phyloP scores from a whole-genome alignment of 75 land plant genomes.

The Cryptomeria japonica region DNA sequence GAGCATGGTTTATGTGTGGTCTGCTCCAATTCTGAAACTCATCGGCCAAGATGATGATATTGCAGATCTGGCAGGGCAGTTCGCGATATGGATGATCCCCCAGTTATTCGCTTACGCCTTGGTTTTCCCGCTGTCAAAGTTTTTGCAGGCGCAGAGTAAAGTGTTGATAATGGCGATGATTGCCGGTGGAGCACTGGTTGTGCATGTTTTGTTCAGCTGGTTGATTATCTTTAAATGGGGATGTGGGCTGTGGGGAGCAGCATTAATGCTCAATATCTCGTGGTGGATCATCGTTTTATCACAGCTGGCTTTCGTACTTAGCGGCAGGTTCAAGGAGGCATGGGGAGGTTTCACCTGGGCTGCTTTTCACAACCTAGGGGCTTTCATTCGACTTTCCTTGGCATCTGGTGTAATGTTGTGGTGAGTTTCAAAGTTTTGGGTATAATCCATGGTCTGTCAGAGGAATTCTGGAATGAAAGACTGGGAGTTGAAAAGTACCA shows the following conservation, averaged over 20 bases:
- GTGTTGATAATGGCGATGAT: slow-evolving; percentile 41
- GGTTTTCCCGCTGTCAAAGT: slow-evolving; percentile 36
- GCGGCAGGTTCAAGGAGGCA: not conserved
- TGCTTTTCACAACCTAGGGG: too few species aligned
- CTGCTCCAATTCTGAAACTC: slow-evolving; percentile 19
- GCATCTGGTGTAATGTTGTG: too few species aligned
- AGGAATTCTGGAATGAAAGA: too few species aligned
- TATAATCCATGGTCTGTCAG: too few species aligned
- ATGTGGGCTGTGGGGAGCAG: slow-evolving; percentile 46
- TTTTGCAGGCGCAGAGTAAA: slow-evolving; percentile 74
- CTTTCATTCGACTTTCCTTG: too few species aligned
- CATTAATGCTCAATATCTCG: slow-evolving; percentile 29
- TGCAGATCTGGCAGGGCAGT: slow-evolving; percentile 18
- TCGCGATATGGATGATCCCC: slow-evolving; percentile 10
- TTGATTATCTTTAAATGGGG: slow-evolving; percentile 31
- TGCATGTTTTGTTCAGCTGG: slow-evolving; percentile 52
- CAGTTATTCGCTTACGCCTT: slow-evolving; percentile 19
- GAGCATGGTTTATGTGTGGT: slow-evolving; percentile 19
- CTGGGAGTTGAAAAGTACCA: too few species aligned
- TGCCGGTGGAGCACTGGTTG: slow-evolving; percentile 24
- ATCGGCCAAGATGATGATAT: slow-evolving; percentile 23
- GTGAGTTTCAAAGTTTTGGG: too few species aligned
- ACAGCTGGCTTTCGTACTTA: slow-evolving; percentile 32
- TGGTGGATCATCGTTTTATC: slow-evolving; percentile 32
- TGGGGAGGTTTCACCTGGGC: too few species aligned